A percentile compares a stretch with the other conserved stretches of the same genome.
Evolutionary conservation across 441 rosid species (phyloP).

Genomic region (Adansonia grandidieri): DNA sequence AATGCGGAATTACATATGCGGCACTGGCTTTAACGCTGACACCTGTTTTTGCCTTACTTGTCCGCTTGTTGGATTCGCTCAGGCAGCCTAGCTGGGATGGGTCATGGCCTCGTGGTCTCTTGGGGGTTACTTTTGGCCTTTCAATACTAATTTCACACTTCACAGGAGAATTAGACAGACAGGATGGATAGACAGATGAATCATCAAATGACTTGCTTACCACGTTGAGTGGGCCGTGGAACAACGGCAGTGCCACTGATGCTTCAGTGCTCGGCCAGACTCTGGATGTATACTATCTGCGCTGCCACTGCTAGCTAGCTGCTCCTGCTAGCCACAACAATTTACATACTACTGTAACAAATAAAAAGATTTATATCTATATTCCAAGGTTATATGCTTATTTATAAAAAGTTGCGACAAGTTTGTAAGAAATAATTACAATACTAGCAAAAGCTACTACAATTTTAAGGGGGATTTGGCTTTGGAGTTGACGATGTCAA

Average conservation of each 20-base stretch:
- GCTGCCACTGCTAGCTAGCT: background rate
- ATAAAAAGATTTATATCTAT: background rate
- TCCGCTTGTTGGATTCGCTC: constrained; percentile 43
- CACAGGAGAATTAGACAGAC: constrained; percentile 19
- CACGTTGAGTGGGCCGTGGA: constrained; percentile 23
- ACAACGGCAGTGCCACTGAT: background rate
- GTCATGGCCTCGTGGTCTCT: background rate
- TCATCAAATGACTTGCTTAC: constrained; percentile 22
- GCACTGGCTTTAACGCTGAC: constrained; percentile 32
- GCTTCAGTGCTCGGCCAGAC: background rate
- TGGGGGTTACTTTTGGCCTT: constrained; percentile 22
- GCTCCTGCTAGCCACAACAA: background rate
- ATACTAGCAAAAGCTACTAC: background rate
- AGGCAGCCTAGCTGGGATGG: background rate
- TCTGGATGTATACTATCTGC: background rate
- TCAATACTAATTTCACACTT: constrained; percentile 25
- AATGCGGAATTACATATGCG: constrained; percentile 34
- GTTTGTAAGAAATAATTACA: background rate
- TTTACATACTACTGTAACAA: background rate
- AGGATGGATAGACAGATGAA: constrained; percentile 21
- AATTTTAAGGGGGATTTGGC: background rate
- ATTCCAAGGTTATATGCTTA: no score
- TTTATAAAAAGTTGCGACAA: background rate
- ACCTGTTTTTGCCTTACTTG: constrained; percentile 35
- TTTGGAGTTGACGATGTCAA: background rate